Percentiles rank a stretch among this genome's conserved stretches.
These are phyloP conservation scores for Phytophthora agathidicida DNA, from an alignment of 352 stramenopile genomes.

Conservation along the genomic window DNA sequence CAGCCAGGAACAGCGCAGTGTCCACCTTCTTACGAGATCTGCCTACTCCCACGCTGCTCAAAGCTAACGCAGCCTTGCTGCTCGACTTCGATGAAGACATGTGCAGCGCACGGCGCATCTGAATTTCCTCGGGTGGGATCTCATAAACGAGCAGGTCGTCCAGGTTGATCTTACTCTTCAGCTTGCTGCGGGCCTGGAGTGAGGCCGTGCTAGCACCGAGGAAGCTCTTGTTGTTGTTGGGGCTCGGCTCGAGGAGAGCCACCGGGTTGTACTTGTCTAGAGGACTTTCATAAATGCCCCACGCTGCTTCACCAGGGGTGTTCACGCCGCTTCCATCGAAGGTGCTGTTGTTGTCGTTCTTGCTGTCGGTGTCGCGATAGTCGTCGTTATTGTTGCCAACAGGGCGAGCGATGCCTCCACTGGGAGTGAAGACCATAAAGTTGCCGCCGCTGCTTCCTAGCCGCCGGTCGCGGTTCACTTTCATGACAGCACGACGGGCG, in stretches of 20 bases:
- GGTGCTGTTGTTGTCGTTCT: slow-evolving; percentile 53
- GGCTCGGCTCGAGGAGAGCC: slow-evolving; percentile 68
- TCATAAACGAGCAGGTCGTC: slow-evolving; percentile 81
- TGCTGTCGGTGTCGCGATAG: slow-evolving; percentile 43
- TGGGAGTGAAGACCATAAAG: slow-evolving; percentile 36
- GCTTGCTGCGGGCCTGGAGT: slow-evolving; percentile 41
- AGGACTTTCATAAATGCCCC: slow-evolving; percentile 36
- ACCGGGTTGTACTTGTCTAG: slow-evolving; percentile 56
- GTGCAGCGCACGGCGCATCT: slow-evolving; percentile 46
- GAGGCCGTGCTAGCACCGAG: slow-evolving; percentile 34
- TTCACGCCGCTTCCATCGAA: slow-evolving; percentile 46
- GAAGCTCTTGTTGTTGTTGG: slow-evolving; percentile 25
- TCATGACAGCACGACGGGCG: slow-evolving; percentile 13
- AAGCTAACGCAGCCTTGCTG: slow-evolving; percentile 34
- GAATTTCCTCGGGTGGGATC: slow-evolving; percentile 73
- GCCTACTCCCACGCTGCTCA: slow-evolving; percentile 34
- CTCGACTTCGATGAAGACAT: slow-evolving; percentile 30
- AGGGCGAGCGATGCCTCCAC: slow-evolving; percentile 30
- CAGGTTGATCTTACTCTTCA: slow-evolving; percentile 56
- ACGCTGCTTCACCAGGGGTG: slow-evolving; percentile 18
- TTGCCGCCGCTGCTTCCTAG: slow-evolving; percentile 40
- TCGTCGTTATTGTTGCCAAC: slow-evolving; percentile 34
- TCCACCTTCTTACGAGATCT: slow-evolving; percentile 29
- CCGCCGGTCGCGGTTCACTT: slow-evolving; percentile 35
- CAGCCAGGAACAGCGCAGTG: slow-evolving; percentile 54